Evolutionary conservation across 179 eudicot species (phyloP).

Genomic region (Spinacia oleracea): DNA sequence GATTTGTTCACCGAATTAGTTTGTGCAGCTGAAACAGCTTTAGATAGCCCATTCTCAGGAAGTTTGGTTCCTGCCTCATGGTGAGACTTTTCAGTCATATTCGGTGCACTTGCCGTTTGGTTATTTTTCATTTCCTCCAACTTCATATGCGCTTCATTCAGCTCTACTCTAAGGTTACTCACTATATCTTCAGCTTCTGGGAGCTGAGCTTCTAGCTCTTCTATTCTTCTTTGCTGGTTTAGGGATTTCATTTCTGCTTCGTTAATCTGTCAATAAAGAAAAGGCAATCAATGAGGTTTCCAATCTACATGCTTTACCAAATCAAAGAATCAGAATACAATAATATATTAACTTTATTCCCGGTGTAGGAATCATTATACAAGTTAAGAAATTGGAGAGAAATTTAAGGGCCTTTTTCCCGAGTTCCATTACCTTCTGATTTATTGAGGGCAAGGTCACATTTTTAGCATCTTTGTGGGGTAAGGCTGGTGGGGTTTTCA

Average conservation of each 20-base stretch:
- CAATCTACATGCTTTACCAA: not conserved
- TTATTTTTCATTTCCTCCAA: slow-evolving; percentile 43
- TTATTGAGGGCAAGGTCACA: no score
- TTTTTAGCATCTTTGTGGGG: no score
- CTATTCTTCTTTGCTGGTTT: slow-evolving; percentile 69
- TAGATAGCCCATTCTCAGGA: slow-evolving; percentile 14
- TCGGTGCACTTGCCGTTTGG: not conserved
- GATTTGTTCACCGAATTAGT: slow-evolving; percentile 5
- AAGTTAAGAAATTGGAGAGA: no score
- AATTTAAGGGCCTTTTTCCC: no score
- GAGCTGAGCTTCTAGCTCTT: slow-evolving; percentile 90
- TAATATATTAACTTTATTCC: not conserved
- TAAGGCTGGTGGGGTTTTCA: no score
- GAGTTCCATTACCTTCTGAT: no score
- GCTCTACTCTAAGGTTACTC: slow-evolving; percentile 70
- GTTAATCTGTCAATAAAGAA: slow-evolving; percentile 41
- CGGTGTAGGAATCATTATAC: not conserved
- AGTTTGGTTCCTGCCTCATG: slow-evolving; percentile 6
- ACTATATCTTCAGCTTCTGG: slow-evolving; percentile 78
- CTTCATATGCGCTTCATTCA: slow-evolving; percentile 51
- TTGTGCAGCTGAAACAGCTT: slow-evolving; percentile 17
- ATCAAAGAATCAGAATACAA: not conserved
- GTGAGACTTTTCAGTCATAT: slow-evolving; percentile 4
- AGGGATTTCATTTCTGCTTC: slow-evolving; percentile 51
- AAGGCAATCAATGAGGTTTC: not conserved